Evolutionary conservation across 305 asterid genomes (phyloP).

Genomic region (Solanum hybrid): DNA sequence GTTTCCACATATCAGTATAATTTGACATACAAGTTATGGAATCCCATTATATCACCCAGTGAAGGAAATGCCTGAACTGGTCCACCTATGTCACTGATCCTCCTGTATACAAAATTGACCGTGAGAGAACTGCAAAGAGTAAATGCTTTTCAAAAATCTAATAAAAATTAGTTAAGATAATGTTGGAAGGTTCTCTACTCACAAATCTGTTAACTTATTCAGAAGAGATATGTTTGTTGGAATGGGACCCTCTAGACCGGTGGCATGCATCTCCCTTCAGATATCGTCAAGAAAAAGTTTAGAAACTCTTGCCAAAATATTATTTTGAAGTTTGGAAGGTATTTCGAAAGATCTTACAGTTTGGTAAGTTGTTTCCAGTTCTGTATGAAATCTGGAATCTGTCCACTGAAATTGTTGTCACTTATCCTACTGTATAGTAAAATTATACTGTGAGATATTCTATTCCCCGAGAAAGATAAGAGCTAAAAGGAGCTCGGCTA

Average conservation of each 20-base stretch:
- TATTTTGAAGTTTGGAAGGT: not conserved
- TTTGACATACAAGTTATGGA: slow-evolving; percentile 50
- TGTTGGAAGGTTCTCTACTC: slow-evolving; percentile 28
- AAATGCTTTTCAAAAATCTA: not conserved
- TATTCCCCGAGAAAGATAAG: not conserved
- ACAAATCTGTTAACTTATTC: slow-evolving; percentile 46
- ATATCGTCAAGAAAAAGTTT: slow-evolving; percentile 6
- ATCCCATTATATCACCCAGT: slow-evolving; percentile 45
- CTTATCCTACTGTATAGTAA: slow-evolving; percentile 62
- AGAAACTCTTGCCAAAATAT: not conserved
- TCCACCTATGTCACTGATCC: slow-evolving; percentile 72
- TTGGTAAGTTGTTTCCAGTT: slow-evolving; percentile 69
- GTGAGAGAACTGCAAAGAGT: not conserved
- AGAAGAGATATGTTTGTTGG: slow-evolving; percentile 62
- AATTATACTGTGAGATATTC: slow-evolving; percentile 8
- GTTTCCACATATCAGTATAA: not conserved
- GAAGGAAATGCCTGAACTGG: slow-evolving; percentile 59
- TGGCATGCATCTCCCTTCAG: slow-evolving; percentile 80
- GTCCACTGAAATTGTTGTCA: slow-evolving; percentile 67
- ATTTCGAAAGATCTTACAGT: slow-evolving; percentile 41
- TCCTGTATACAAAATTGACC: slow-evolving; percentile 41
- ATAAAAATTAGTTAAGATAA: not conserved
- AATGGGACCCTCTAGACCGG: slow-evolving; percentile 81
- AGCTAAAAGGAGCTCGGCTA: not conserved
- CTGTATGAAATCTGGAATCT: slow-evolving; percentile 59